Conservation (phyloP, 208 protist genomes). For the Acanthamoeba culbertsoni region DNA sequence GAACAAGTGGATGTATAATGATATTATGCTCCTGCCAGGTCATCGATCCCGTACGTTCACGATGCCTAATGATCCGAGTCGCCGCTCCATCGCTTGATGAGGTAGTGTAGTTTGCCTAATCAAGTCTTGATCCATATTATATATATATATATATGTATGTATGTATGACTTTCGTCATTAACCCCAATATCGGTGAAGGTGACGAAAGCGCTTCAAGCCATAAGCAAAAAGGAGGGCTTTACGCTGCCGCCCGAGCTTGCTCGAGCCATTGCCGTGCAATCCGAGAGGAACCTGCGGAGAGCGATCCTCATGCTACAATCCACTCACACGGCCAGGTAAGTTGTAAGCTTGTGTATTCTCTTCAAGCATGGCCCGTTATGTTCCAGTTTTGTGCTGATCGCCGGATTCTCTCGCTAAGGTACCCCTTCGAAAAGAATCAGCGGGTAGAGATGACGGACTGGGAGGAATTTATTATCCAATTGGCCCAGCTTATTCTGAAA, state of each 20-base stretch:
- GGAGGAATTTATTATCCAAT: conserved; percentile 92
- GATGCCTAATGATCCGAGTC: conserved; percentile 97
- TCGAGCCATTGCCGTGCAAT: conserved; percentile 81
- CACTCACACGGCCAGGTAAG: conserved; percentile 82
- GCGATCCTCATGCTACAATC: conserved; percentile 97
- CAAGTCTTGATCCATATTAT: neutral
- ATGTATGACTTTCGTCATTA: neutral
- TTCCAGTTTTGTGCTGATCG: neutral
- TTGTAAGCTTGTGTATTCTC: neutral
- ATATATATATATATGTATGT: neutral
- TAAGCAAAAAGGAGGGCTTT: conserved; percentile 79
- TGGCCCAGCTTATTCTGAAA: conserved; percentile 90
- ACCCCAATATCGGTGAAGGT: conserved; percentile 49
- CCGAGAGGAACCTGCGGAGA: conserved; percentile 94
- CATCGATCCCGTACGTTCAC: conserved; percentile 94
- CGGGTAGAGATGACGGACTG: conserved; percentile 87
- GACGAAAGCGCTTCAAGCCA: conserved; percentile 9
- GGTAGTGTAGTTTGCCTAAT: conserved; percentile 67
- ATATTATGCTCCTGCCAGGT: neutral
- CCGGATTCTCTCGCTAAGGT: neutral
- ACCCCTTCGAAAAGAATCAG: conserved; percentile 62
- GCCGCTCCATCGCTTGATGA: conserved; percentile 93
- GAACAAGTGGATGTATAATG: neutral
- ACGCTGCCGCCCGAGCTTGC: conserved; percentile 81
- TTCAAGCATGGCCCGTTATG: neutral